A percentile compares a stretch with the other conserved stretches of the same genome.
Conservation (phyloP, 257 asterid genomes). For the Nicotiana attenuata region DNA sequence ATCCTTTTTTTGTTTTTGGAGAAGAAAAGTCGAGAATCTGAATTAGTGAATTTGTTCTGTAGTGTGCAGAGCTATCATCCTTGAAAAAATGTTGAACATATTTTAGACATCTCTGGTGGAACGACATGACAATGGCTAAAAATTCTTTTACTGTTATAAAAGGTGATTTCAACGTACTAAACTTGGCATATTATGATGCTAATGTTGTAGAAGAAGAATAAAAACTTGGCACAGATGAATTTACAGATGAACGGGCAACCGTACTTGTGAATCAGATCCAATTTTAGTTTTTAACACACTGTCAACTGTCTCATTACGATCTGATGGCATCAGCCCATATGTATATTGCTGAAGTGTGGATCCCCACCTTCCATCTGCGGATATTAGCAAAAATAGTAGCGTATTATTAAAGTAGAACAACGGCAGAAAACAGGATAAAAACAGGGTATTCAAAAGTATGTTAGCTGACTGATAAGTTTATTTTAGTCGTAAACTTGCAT, state of each 20-base stretch:
- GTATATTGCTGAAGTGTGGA: constrained; percentile 2
- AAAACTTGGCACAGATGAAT: constrained; percentile 27
- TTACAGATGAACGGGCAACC: constrained; percentile 6
- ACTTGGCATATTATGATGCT: constrained; percentile 35
- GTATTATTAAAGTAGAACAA: background rate
- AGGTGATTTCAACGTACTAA: constrained; percentile 22
- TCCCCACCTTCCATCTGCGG: constrained; percentile 8
- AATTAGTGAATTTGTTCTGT: constrained; percentile 15
- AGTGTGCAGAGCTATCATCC: background rate
- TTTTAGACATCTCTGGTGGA: background rate
- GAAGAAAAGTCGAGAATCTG: constrained; percentile 1
- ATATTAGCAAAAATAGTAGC: background rate
- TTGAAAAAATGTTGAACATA: background rate
- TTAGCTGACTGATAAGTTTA: background rate
- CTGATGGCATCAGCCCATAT: constrained; percentile 10
- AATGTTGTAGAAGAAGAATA: constrained; percentile 32
- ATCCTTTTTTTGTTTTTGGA: background rate
- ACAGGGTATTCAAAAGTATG: background rate
- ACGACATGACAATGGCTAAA: constrained; percentile 2
- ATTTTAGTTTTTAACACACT: background rate
- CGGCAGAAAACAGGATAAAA: background rate
- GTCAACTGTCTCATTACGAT: constrained; percentile 12
- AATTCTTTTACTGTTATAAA: constrained; percentile 24
- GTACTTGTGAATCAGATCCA: constrained; percentile 15
- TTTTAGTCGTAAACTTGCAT: background rate